Percentiles rank a stretch among this genome's conserved stretches.
Evolutionary conservation across 192 early-diverging fungal species (phyloP).

Genomic region (Mortierella antarctica): DNA sequence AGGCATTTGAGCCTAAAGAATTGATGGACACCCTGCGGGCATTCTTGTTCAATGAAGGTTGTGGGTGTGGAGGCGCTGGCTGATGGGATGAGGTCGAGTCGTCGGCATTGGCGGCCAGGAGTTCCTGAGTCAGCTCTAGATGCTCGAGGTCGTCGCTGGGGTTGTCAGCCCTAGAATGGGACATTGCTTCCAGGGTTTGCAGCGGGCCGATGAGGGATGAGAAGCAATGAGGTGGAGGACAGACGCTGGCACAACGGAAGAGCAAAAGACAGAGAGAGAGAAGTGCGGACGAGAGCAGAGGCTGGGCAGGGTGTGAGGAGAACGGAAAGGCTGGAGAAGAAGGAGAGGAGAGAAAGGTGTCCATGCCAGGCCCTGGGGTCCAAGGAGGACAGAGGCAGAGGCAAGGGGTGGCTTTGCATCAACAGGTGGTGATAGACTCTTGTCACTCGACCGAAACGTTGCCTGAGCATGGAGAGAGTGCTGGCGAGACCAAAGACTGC

Average conservation of each 20-base stretch:
- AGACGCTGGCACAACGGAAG: not conserved
- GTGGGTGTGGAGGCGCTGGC: slow-evolving; percentile 6
- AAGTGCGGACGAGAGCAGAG: too few relatives aligned
- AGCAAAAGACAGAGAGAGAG: not conserved
- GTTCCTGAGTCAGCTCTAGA: slow-evolving; percentile 23
- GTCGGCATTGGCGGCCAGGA: slow-evolving; percentile 13
- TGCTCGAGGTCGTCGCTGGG: slow-evolving; percentile 35
- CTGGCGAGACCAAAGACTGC: too few relatives aligned
- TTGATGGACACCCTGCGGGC: slow-evolving; percentile 41
- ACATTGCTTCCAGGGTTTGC: slow-evolving; percentile 18
- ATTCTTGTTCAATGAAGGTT: slow-evolving; percentile 9
- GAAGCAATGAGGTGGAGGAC: not conserved
- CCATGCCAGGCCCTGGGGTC: too few relatives aligned
- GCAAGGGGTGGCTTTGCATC: too few relatives aligned
- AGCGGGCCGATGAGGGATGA: not conserved
- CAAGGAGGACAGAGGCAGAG: not conserved
- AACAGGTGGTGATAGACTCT: too few relatives aligned
- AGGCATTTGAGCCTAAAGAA: slow-evolving; percentile 37
- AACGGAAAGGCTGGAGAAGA: not conserved
- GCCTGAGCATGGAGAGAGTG: too few relatives aligned
- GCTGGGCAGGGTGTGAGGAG: not conserved
- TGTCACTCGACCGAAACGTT: too few relatives aligned
- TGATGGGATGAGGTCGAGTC: slow-evolving; percentile 4
- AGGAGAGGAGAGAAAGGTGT: not conserved
- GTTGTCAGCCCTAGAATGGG: slow-evolving; percentile 24